Evolutionary conservation across 2,329 filamentous ascomycete genomes (phyloP).

Genomic region (Hymenoscyphus fraxineus): DNA sequence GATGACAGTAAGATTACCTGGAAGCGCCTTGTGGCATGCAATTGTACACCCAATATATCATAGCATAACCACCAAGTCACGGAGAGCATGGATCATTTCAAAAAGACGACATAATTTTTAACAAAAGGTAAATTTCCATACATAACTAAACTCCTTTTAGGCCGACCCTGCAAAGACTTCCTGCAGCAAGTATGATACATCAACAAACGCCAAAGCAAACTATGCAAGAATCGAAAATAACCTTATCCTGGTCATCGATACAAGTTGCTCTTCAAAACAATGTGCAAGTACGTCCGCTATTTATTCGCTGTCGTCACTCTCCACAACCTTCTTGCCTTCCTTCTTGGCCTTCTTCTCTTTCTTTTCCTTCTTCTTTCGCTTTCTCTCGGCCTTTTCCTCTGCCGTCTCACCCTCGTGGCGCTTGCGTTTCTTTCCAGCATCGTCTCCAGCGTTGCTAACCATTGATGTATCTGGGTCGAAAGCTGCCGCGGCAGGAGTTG

Average conservation of each 20-base stretch:
- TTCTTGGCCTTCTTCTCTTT: constrained; percentile 48
- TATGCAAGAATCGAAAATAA: constrained; percentile 8
- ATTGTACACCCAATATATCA: too few relatives aligned
- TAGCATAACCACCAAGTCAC: too few relatives aligned
- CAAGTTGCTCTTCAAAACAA: background rate
- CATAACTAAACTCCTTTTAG: constrained; percentile 13
- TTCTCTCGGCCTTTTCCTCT: constrained; percentile 56
- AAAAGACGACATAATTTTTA: too few relatives aligned
- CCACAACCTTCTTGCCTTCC: constrained; percentile 36
- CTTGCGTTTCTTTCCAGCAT: constrained; percentile 70
- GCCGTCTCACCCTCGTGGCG: constrained; percentile 74
- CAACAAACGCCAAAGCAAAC: constrained; percentile 14
- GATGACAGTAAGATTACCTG: too few relatives aligned
- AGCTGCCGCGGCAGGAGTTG: constrained; percentile 37
- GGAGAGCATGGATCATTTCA: too few relatives aligned
- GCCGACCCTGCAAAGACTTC: constrained; percentile 11
- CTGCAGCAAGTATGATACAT: constrained; percentile 18
- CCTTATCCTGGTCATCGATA: constrained; percentile 9
- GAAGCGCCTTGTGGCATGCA: too few relatives aligned
- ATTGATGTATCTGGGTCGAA: constrained; percentile 43
- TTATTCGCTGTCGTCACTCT: constrained; percentile 47
- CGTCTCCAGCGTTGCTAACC: constrained; percentile 50
- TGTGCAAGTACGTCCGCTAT: background rate
- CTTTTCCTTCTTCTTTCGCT: constrained; percentile 51
- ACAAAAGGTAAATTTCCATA: background rate